Evolutionary conservation across 2,329 filamentous ascomycete species (phyloP).

Genomic region (Fusarium pseudograminearum): DNA sequence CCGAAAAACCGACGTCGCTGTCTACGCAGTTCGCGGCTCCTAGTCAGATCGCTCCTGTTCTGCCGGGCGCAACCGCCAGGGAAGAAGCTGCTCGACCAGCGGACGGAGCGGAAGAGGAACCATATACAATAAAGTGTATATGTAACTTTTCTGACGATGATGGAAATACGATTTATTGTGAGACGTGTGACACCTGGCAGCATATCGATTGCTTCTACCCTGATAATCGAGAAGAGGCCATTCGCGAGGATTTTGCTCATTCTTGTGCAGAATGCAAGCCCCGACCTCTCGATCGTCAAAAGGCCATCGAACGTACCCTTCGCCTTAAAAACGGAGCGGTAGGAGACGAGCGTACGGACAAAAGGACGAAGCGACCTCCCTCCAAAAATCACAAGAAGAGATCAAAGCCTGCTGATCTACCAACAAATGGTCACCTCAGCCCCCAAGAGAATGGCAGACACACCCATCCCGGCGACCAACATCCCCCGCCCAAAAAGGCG

Average conservation of each 20-base stretch:
- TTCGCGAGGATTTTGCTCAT: slow-evolving; percentile 80
- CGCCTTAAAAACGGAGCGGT: slow-evolving; percentile 63
- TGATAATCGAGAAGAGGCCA: slow-evolving; percentile 75
- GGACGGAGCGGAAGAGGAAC: slow-evolving; percentile 76
- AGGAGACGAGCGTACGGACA: slow-evolving; percentile 68
- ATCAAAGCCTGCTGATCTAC: slow-evolving; percentile 75
- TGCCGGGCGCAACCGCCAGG: slow-evolving; percentile 50
- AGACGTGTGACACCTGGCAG: slow-evolving; percentile 96
- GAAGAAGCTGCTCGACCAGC: slow-evolving; percentile 60
- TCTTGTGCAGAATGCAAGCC: slow-evolving; percentile 91
- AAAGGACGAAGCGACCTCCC: slow-evolving; percentile 78
- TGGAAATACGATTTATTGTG: slow-evolving; percentile 97
- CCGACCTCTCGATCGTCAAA: slow-evolving; percentile 76
- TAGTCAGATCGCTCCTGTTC: slow-evolving; percentile 62
- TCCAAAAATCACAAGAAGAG: slow-evolving; percentile 92
- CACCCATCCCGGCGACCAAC: slow-evolving; percentile 58
- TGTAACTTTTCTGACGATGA: slow-evolving; percentile 95
- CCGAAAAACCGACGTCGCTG: slow-evolving; percentile 67
- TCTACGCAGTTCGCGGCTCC: slow-evolving; percentile 68
- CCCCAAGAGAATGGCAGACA: slow-evolving; percentile 68
- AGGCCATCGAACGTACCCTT: slow-evolving; percentile 78
- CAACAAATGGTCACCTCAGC: slow-evolving; percentile 74
- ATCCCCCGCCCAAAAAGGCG: slow-evolving; percentile 77
- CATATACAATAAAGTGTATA: slow-evolving; percentile 97
- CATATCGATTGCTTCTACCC: slow-evolving; percentile 97